Conservation (phyloP, 2,329 filamentous ascomycete species). For the Pochonia chlamydosporia region DNA sequence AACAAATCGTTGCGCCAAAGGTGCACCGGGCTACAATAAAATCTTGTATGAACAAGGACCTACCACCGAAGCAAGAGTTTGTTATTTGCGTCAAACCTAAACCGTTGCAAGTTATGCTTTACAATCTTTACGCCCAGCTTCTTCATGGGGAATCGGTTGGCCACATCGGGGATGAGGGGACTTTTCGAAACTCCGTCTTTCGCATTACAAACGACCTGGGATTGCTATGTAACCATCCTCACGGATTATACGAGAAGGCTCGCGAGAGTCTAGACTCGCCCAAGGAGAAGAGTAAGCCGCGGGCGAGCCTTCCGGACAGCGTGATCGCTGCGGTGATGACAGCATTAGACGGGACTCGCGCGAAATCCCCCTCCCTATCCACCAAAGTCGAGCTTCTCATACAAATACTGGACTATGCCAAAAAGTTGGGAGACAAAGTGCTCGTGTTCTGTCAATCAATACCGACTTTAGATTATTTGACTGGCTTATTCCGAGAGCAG, state of each 20-base stretch:
- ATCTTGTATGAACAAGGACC: slow-evolving; percentile 55
- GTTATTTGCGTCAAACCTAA: slow-evolving; percentile 70
- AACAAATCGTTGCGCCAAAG: slow-evolving; percentile 68
- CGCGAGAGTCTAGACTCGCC: slow-evolving; percentile 1
- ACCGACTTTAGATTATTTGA: slow-evolving; percentile 63
- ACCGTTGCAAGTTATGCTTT: slow-evolving; percentile 55
- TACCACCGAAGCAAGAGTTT: slow-evolving; percentile 77
- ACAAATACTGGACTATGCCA: slow-evolving; percentile 62
- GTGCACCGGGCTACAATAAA: slow-evolving; percentile 67
- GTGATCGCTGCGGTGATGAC: slow-evolving; percentile 25
- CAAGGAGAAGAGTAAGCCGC: slow-evolving; percentile 8
- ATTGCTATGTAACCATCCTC: slow-evolving; percentile 48
- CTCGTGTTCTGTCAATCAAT: slow-evolving; percentile 76
- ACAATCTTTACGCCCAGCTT: slow-evolving; percentile 42
- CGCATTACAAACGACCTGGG: slow-evolving; percentile 31
- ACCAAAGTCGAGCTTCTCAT: slow-evolving; percentile 64
- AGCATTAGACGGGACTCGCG: slow-evolving; percentile 31
- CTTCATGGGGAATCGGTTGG: slow-evolving; percentile 4
- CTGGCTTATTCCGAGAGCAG: slow-evolving; percentile 45
- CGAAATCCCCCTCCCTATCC: slow-evolving; percentile 47
- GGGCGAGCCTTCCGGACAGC: slow-evolving; percentile 17
- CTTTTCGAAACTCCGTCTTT: slow-evolving; percentile 24
- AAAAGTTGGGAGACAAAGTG: slow-evolving; percentile 61
- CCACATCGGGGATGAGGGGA: background rate
- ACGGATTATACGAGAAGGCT: slow-evolving; percentile 34